Conservation (phyloP, 2,329 filamentous ascomycete species). For the Microthyrium microscopicum region DNA sequence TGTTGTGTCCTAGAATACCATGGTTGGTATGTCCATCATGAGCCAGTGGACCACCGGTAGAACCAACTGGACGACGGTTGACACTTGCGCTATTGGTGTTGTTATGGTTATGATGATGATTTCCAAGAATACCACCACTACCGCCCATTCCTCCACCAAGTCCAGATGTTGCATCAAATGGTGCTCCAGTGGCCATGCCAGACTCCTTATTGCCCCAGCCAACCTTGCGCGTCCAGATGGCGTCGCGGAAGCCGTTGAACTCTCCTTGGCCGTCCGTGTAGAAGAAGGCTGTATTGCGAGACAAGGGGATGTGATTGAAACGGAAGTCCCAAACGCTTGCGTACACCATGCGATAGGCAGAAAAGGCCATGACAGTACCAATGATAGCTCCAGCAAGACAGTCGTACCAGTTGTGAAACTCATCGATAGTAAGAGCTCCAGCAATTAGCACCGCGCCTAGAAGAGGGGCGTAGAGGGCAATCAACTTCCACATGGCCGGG, state of each 20-base stretch:
- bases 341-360: slow-evolving; percentile 50
- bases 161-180: slow-evolving; percentile 20
- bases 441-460: slow-evolving; percentile 52
- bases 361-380: slow-evolving; percentile 48
- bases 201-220: slow-evolving; percentile 37
- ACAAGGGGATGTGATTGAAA: slow-evolving; percentile 48
- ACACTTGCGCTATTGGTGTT: too few relatives aligned
- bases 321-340: slow-evolving; percentile 53
- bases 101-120: too few relatives aligned
- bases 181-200: slow-evolving; percentile 23
- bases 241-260: slow-evolving; percentile 31
- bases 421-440: slow-evolving; percentile 52
- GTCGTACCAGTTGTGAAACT: slow-evolving; percentile 64
- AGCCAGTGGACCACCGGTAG: too few relatives aligned
- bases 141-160: slow-evolving; percentile 4
- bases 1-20: too few relatives aligned
- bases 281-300: slow-evolving; percentile 38
- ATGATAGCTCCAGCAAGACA: slow-evolving; percentile 49
- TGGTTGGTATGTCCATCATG: too few relatives aligned
- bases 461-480: slow-evolving; percentile 46
- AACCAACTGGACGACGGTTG: too few relatives aligned
- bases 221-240: slow-evolving; percentile 41
- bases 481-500: slow-evolving; percentile 56
- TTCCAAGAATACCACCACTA: slow-evolving; percentile 7
- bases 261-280: slow-evolving; percentile 27